Evolutionary conservation across 176 grass and related monocot species (phyloP).

Genomic region (Oryza nivara): DNA sequence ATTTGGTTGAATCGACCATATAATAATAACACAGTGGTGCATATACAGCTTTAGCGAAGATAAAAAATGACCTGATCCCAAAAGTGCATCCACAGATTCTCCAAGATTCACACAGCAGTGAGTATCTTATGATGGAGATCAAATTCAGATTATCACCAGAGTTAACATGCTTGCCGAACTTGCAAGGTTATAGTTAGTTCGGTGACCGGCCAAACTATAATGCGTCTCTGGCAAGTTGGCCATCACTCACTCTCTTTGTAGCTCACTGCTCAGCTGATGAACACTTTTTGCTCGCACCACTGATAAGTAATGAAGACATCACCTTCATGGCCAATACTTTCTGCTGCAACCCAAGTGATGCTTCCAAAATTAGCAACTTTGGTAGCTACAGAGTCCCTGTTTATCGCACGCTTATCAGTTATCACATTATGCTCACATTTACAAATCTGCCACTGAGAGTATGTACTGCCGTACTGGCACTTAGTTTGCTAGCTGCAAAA

Average conservation of each 20-base stretch:
- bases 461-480: neutral
- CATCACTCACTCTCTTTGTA: constrained; percentile 23
- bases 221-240: constrained; percentile 9
- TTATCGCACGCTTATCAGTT: constrained; percentile 30
- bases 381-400: constrained; percentile 29
- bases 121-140: neutral
- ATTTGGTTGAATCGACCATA: constrained; percentile 40
- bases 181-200: neutral
- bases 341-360: constrained; percentile 45
- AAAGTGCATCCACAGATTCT: neutral
- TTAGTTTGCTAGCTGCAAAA: neutral
- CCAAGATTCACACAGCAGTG: constrained; percentile 3
- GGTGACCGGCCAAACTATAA: constrained; percentile 12
- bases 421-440: constrained; percentile 14
- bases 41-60: constrained; percentile 22
- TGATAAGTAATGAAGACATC: constrained; percentile 25
- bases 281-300: constrained; percentile 6
- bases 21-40: neutral
- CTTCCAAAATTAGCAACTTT: constrained; percentile 46
- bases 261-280: constrained; percentile 12
- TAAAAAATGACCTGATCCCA: neutral
- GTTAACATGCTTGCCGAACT: constrained; percentile 20
- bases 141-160: neutral
- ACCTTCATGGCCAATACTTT: constrained; percentile 45
- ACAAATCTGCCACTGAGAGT: constrained; percentile 18